These are phyloP conservation scores for Saccharomycopsis javanensis DNA, from an alignment of 805 yeast species.

Conservation along the genomic window DNA sequence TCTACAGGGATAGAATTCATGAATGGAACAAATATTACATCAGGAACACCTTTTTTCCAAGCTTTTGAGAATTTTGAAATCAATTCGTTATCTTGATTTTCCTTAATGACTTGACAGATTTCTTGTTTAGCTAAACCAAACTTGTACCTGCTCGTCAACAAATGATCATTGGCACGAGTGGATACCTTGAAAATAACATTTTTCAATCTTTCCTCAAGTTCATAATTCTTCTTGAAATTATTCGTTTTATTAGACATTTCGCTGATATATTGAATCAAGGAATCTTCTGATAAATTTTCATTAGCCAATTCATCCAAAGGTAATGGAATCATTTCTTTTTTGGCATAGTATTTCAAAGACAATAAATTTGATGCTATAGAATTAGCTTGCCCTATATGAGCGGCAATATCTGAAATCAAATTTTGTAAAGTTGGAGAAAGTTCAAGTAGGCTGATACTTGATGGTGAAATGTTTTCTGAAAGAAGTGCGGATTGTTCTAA, in stretches of 20 bases:
- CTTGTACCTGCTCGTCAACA: conserved; percentile 57
- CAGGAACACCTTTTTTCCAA: conserved; percentile 46
- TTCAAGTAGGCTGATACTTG: conserved; percentile 40
- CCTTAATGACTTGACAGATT: conserved; percentile 27
- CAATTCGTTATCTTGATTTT: conserved; percentile 24
- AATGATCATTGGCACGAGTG: conserved; percentile 69
- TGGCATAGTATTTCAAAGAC: conserved; percentile 50
- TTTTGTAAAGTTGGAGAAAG: conserved; percentile 35
- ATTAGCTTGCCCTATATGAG: conserved; percentile 78
- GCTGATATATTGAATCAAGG: conserved; percentile 37
- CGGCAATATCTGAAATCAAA: conserved; percentile 48
- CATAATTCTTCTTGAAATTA: conserved; percentile 21
- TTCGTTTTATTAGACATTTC: conserved; percentile 14
- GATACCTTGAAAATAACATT: conserved; percentile 63
- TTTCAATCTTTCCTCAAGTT: conserved; percentile 33
- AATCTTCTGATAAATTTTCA: conserved; percentile 53
- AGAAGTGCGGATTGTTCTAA: conserved; percentile 48
- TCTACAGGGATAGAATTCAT: conserved; percentile 59
- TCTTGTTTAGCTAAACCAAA: conserved; percentile 31
- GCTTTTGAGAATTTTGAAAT: conserved; percentile 24
- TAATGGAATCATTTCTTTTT: conserved; percentile 36
- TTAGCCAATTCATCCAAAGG: conserved; percentile 54
- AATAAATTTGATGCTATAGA: conserved; percentile 57
- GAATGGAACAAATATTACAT: conserved; percentile 56
- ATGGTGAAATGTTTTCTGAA: conserved; percentile 50